Conservation (phyloP, 2,329 filamentous ascomycete genomes). For the Penicillium sp. region DNA sequence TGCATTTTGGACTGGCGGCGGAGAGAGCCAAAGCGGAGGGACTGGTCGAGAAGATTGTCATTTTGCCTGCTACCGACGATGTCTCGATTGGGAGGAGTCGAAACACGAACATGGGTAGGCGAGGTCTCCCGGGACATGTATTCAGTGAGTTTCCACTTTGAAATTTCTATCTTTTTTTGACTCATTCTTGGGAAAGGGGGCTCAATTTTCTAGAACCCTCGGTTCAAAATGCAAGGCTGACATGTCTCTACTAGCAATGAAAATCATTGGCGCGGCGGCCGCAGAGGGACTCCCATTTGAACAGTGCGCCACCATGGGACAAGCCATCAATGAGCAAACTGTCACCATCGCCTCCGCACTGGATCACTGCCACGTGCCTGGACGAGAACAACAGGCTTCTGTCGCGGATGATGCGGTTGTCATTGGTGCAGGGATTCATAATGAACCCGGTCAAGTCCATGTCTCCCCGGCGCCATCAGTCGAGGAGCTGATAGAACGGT, state of each 20-base stretch:
- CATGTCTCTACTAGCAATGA: not conserved
- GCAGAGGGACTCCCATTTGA: not conserved
- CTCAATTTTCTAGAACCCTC: too few species aligned
- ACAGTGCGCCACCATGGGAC: not conserved
- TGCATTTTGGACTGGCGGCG: conserved; percentile 11
- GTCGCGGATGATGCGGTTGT: conserved; percentile 6
- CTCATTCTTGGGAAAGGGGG: too few species aligned
- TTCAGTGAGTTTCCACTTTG: not conserved
- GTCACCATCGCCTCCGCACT: not conserved
- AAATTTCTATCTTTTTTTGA: not conserved
- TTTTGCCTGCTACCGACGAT: conserved; percentile 9
- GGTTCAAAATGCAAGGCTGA: not conserved
- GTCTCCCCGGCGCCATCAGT: conserved; percentile 8
- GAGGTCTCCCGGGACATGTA: conserved; percentile 5
- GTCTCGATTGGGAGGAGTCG: conserved; percentile 11
- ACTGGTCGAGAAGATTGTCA: conserved; percentile 5
- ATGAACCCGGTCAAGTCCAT: conserved; percentile 8
- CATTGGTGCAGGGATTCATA: conserved; percentile 12
- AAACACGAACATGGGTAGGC: conserved; percentile 5
- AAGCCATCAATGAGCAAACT: not conserved
- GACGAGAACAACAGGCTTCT: conserved; percentile 1
- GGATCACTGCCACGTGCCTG: not conserved
- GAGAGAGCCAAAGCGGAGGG: conserved; percentile 7
- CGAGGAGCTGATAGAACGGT: conserved; percentile 5
- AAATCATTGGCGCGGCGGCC: not conserved